Conservation (phyloP, 2,329 filamentous ascomycete genomes). For the Sporothrix luriei region DNA sequence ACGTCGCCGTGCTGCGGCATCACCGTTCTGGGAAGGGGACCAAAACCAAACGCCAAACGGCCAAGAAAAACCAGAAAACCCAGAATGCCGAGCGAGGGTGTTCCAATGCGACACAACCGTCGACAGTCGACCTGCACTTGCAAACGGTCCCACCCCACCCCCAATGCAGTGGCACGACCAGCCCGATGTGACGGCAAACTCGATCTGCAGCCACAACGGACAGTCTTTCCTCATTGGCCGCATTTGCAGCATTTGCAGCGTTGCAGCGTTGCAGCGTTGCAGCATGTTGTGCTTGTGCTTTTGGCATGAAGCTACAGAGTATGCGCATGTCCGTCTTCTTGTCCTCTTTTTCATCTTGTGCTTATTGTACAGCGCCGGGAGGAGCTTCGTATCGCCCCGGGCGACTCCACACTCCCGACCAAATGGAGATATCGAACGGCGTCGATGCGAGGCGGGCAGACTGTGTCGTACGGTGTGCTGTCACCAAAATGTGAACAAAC, state of each 20-base stretch:
- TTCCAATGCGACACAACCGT: no score
- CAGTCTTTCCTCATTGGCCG: background rate
- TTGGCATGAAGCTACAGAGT: no score
- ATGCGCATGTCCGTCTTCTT: no score
- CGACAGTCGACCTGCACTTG: no score
- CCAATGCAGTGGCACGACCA: background rate
- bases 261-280: no score
- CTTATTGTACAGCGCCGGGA: background rate
- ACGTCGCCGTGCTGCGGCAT: no score
- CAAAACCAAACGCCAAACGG: background rate
- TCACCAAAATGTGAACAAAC: background rate
- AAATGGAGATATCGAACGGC: background rate
- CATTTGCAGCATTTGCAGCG: background rate
- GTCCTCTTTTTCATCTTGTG: background rate
- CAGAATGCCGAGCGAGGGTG: background rate
- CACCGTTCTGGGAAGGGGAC: no score
- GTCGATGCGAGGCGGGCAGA: no score
- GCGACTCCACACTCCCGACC: background rate
- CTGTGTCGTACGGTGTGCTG: no score
- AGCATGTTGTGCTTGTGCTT: no score
- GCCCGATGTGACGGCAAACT: background rate
- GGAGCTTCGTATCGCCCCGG: background rate
- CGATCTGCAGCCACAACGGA: slow-evolving; percentile 1
- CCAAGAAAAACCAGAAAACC: slow-evolving; percentile 5
- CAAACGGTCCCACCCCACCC: background rate